These are phyloP conservation scores for Pseudonitzschia pungens DNA, from an alignment of 108 stramenopile species.

Conservation along the genomic window DNA sequence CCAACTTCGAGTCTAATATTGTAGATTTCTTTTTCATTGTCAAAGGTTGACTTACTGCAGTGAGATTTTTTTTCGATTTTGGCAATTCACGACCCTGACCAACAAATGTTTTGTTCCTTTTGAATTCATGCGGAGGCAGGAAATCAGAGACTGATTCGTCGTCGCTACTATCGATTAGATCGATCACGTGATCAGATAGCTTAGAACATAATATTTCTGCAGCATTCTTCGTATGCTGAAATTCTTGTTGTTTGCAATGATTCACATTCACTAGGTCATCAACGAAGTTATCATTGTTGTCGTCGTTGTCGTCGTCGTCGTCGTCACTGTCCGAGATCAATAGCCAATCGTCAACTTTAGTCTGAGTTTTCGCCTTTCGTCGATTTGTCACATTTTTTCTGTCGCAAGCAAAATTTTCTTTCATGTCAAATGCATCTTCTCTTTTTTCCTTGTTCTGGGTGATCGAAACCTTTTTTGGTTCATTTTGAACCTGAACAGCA, in stretches of 20 bases:
- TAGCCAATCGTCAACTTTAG: not conserved
- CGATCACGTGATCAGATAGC: not conserved
- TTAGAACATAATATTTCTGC: not conserved
- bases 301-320: conserved; percentile 2
- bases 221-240: not conserved
- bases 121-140: not conserved
- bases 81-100: not conserved
- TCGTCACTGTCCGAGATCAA: conserved; percentile 2
- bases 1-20: conserved; percentile 8
- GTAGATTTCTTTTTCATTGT: not conserved
- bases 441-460: not conserved
- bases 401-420: not conserved
- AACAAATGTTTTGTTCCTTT: not conserved
- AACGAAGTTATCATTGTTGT: not conserved
- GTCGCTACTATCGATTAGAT: conserved; percentile 9
- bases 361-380: not conserved
- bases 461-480: not conserved
- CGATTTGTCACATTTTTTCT: not conserved
- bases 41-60: too few species aligned
- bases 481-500: not conserved
- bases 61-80: not conserved
- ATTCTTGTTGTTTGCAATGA: not conserved
- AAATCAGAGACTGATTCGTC: conserved; percentile 7
- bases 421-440: not conserved
- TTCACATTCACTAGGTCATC: not conserved